Base-by-base conservation (phyloP, 2,329 filamentous ascomycete genomes). In the Diaporthe sp. region DNA sequence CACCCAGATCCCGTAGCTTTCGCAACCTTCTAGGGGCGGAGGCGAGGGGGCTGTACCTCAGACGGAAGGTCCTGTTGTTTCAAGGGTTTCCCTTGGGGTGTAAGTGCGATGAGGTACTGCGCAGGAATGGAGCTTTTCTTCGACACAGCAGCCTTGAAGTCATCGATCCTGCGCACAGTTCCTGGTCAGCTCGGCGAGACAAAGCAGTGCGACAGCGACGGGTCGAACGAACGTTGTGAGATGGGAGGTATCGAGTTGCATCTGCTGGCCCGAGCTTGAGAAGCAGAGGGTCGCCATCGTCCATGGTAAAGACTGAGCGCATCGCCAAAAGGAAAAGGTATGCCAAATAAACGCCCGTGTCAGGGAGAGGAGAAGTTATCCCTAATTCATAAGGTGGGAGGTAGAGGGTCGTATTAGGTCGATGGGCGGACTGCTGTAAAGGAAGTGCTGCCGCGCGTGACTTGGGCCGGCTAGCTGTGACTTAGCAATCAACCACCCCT, bases 51-150 rank as follows among this genome's bases (percentile, higher is more conserved):
- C 84, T 87, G 57, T 86, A 95, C 94, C 90, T 98, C 96, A 49
- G 91, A 92, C 78, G 95, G 91, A 65, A 98, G 89, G 49, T 92
- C 94, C 81, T 96, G 94, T 49, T 92, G 87, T 85, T 96, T 96
- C 81, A 97, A 92, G 80, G 95, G 94, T 85, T 94, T 96, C 67
- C 96, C 96, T 79, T 94, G 92, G 5, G 92, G 89, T 19, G 95
- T 98, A 85, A 99, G 92, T 78, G 96, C 89, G 78, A 99, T 96
- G 83, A 98, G 94, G 84, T 94, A 92, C 79, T 94, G 91, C 55
- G 90, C 82, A 22, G 94, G 91, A 79, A 99, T 95, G 58, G 91
- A 90, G 72, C 92, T 94, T 81, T 93, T 91, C 79, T 90, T 90
- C 77, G 93, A 89, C 79, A 98, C 93, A 92, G 95, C 97, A 84